Evolutionary conservation across 768 basidiomycete species (phyloP).

Genomic region (Rhodotorula babjevae): DNA sequence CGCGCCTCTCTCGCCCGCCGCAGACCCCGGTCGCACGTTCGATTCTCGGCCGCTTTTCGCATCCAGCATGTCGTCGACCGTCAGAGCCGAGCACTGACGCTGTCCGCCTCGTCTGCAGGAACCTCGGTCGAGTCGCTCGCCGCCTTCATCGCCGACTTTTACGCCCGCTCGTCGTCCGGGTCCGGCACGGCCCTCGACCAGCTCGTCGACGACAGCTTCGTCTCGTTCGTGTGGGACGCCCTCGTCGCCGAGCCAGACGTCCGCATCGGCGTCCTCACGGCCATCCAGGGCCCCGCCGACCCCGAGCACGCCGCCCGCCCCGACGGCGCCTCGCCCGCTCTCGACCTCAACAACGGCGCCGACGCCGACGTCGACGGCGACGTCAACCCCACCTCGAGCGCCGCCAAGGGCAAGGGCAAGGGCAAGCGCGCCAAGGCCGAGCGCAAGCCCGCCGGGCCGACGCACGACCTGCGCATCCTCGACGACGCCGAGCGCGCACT

Average conservation of each 20-base stretch:
- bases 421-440: not conserved
- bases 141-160: slow-evolving; percentile 57
- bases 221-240: slow-evolving; percentile 74
- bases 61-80: slow-evolving; percentile 9
- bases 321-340: too few relatives aligned
- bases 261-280: slow-evolving; percentile 62
- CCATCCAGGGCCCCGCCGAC: slow-evolving; percentile 13
- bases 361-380: not conserved
- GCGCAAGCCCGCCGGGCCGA: slow-evolving; percentile 3
- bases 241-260: slow-evolving; percentile 70
- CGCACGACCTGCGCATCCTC: slow-evolving; percentile 26
- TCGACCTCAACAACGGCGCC: not conserved
- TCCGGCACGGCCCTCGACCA: slow-evolving; percentile 49
- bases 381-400: too few relatives aligned
- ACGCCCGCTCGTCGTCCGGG: slow-evolving; percentile 49
- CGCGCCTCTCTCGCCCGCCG: too few relatives aligned
- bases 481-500: slow-evolving; percentile 7
- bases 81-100: too few relatives aligned
- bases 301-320: not conserved
- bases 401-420: not conserved
- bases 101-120: slow-evolving; percentile 51
- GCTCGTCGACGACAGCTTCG: slow-evolving; percentile 67
- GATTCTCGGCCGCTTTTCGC: slow-evolving; percentile 37
- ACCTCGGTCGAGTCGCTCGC: slow-evolving; percentile 61
- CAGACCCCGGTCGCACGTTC: slow-evolving; percentile 3